These are phyloP conservation scores for Aureobasidium vineae DNA, from an alignment of 2,329 filamentous ascomycete species.

Conservation along the genomic window DNA sequence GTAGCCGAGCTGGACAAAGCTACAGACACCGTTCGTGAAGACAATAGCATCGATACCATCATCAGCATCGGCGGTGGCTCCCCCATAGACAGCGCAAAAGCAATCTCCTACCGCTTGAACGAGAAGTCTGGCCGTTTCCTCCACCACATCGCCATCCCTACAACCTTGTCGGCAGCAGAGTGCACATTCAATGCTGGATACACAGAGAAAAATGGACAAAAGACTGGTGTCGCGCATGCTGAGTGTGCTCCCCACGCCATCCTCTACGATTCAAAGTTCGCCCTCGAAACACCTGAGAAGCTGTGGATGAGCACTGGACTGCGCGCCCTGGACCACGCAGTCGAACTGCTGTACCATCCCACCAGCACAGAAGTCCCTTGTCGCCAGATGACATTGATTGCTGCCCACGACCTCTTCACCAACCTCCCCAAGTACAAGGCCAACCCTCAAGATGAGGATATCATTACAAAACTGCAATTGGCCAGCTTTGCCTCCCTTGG, in stretches of 20 bases:
- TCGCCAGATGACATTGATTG: slow-evolving; percentile 47
- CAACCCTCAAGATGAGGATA: slow-evolving; percentile 48
- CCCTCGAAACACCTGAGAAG: slow-evolving; percentile 50
- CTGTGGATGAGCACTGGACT: slow-evolving; percentile 55
- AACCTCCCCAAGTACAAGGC: slow-evolving; percentile 50
- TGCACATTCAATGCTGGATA: slow-evolving; percentile 55
- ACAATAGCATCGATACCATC: slow-evolving; percentile 53
- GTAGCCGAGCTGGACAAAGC: slow-evolving; percentile 55
- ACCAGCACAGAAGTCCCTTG: slow-evolving; percentile 53
- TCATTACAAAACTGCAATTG: slow-evolving; percentile 53
- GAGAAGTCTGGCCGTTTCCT: slow-evolving; percentile 43
- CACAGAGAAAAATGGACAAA: slow-evolving; percentile 51
- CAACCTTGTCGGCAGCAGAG: slow-evolving; percentile 54
- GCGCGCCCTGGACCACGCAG: slow-evolving; percentile 56
- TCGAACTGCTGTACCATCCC: slow-evolving; percentile 54
- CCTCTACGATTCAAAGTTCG: slow-evolving; percentile 56
- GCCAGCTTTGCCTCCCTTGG: slow-evolving; percentile 53
- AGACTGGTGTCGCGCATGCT: slow-evolving; percentile 48
- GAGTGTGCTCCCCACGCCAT: slow-evolving; percentile 50
- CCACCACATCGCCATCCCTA: slow-evolving; percentile 50
- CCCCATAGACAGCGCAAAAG: slow-evolving; percentile 55
- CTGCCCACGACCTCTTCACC: slow-evolving; percentile 50
- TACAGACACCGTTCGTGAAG: slow-evolving; percentile 47
- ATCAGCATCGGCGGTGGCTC: slow-evolving; percentile 56
- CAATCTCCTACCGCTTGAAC: slow-evolving; percentile 47